Evolutionary conservation across 805 yeast species (phyloP), one percentile per base, ranked within the genome.

Genomic region (Kregervanrija fluxuum): DNA sequence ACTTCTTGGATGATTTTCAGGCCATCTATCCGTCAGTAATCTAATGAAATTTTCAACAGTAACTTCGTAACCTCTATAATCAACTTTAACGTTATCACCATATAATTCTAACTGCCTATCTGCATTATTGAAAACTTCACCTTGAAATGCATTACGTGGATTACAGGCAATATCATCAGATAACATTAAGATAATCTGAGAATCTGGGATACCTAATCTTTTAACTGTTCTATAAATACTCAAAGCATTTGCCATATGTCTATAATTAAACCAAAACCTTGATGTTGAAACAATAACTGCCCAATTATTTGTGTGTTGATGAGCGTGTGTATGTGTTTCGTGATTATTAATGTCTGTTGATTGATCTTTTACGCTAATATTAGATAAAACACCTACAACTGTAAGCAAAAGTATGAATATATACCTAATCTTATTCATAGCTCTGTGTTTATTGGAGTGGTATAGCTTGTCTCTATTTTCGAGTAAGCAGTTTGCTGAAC

Each of bases 91-190:
- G 57, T 82, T 82, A 52, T 87, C 96, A 38, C 99, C 98, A 60
- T 93, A 93, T 38, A 93, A 70, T 61, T 93, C 99, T 38, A 93
- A 73, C 10, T 84, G 93, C 57, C 95, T 83, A 62, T 89, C 95
- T 60, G 85, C 86, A 60, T 90, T 91, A 61, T 93, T 93, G 74
- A 84, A 93, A 6, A 93, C 96, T 3, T 95, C 84, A 1, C 96
- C 99, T 0, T 97, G 96, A 57, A 88, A 91, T 33, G 96, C 82
- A 62, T 93, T 93, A 52, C 99, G 72, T 4, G 99, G 89, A 61
- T 93, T 93, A 63, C 99, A 93, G 3, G 98, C 96, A 41, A 91
- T 85, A 62, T 93, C 99, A 65, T 93, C 99, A 38, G 96, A 85
- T 42, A 93, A 68, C 98, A 93, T 93, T 54, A 93, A 69, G 38